These are phyloP conservation scores for Dorcoceras hygrometricum DNA, from an alignment of 257 asterid species.

Conservation along the genomic window DNA sequence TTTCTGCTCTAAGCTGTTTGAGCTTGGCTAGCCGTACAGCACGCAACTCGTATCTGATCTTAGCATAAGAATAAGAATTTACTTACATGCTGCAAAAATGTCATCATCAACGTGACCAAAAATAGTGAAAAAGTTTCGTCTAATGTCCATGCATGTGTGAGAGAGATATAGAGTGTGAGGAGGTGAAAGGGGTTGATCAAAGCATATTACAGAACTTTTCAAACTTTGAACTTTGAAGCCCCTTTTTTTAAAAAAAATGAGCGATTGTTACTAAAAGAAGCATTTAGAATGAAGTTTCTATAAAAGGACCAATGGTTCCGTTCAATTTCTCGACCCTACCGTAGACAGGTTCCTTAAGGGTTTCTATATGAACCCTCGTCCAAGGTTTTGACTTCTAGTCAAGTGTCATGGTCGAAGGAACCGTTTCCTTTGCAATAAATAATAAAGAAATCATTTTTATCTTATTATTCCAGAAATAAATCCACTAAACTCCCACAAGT, in stretches of 20 bases:
- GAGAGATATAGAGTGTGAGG: no score
- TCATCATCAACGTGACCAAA: background rate
- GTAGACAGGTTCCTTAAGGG: background rate
- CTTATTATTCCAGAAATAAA: no score
- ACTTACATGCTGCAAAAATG: background rate
- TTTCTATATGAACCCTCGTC: background rate
- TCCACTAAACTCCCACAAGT: no score
- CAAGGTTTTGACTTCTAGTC: background rate
- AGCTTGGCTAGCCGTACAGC: conserved; percentile 66
- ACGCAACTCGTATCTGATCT: conserved; percentile 67
- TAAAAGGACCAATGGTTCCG: background rate
- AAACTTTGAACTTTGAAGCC: background rate
- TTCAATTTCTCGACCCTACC: background rate
- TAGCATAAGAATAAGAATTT: conserved; percentile 22
- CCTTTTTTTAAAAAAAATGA: background rate
- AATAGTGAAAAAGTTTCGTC: no score
- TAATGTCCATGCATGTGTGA: no score
- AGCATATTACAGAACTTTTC: background rate
- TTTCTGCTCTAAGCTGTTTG: conserved; percentile 43
- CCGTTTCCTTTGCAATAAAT: background rate
- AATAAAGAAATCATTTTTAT: no score
- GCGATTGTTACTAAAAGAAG: background rate
- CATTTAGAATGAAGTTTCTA: background rate
- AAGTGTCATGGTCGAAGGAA: background rate
- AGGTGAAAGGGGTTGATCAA: background rate